Base-by-base conservation (phyloP, 768 basidiomycete genomes). In the Galerina sulciceps region DNA sequence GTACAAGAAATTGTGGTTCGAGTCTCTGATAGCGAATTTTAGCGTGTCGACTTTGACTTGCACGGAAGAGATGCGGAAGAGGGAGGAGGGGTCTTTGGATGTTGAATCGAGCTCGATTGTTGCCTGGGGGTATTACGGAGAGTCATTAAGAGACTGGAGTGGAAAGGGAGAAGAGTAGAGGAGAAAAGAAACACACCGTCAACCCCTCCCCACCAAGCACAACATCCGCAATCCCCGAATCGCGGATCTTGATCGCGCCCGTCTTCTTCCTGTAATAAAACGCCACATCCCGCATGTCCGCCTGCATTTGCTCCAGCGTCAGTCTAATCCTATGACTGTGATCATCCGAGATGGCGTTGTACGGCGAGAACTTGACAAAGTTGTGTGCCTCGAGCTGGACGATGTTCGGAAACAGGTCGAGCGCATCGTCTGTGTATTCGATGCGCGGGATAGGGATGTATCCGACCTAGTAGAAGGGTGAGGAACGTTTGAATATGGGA, bases 241-340 rank as follows among this genome's bases (percentile, higher is more conserved):
- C 94, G 44, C 71, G 80, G 71, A 94, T 74, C 79, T 89, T 93
- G 3, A 89, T 85, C 65, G 93, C 84, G 2, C 93, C 92, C 4
- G 78, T 83, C 84, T 95, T 96, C 80, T 88, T 93, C 64, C 80
- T 82, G 80, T 93, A 94, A 70, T 89, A 93, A 73, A 98, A 96
- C 6, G 91, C 89, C 14, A 97, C 91, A 65, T 97, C 95, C 11
- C 91, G 85, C 85, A 99, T 90, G 64, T 96, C 94, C 6, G 91
- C 90, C 70, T 98, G 95, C 65, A 97, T 91, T 72, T 98, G 94
- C 23, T 79, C 79, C 37, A 97, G 79, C 6, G 85, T 86, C 54
- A 97, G 70, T 35, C 82, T 88, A 68, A 97, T 86, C 17, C 4
- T n/a, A 8, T 96, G 93, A 64, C 83, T 81, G 23, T 79, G 71